Evolutionary conservation across 805 yeast genomes (phyloP).

Genomic region (Monosporozyma siamensis): DNA sequence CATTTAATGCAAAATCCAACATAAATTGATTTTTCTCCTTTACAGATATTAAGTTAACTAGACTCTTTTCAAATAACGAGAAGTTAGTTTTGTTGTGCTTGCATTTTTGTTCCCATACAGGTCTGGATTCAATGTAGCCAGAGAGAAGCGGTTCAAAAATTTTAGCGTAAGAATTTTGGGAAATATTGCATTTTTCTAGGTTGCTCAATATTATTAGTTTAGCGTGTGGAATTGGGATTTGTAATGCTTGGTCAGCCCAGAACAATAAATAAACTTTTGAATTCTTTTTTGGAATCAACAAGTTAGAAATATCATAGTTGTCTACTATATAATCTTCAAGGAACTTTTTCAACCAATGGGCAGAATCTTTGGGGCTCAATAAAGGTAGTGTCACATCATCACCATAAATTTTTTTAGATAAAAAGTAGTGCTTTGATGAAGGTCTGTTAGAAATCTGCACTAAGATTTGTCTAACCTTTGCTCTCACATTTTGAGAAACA

Average conservation of each 20-base stretch:
- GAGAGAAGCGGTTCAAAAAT: conserved; percentile 39
- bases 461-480: conserved; percentile 33
- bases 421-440: conserved; percentile 35
- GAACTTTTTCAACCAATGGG: conserved; percentile 34
- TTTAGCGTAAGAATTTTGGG: conserved; percentile 34
- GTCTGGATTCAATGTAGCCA: conserved; percentile 40
- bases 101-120: conserved; percentile 36
- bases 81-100: conserved; percentile 41
- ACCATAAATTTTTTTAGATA: conserved; percentile 54
- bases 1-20: conserved; percentile 49
- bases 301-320: conserved; percentile 35
- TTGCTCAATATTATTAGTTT: conserved; percentile 43
- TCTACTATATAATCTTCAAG: conserved; percentile 43
- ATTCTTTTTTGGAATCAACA: conserved; percentile 43
- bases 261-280: conserved; percentile 53
- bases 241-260: conserved; percentile 57
- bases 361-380: conserved; percentile 59
- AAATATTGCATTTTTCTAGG: conserved; percentile 30
- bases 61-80: conserved; percentile 43
- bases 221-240: conserved; percentile 43
- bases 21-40: conserved; percentile 51
- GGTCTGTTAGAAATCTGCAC: conserved; percentile 32
- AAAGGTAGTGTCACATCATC: conserved; percentile 37
- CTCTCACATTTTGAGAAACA: conserved; percentile 42
- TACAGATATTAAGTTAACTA: conserved; percentile 51